Conservation (phyloP, 352 stramenopile genomes). For the Pythium periplocum region DNA sequence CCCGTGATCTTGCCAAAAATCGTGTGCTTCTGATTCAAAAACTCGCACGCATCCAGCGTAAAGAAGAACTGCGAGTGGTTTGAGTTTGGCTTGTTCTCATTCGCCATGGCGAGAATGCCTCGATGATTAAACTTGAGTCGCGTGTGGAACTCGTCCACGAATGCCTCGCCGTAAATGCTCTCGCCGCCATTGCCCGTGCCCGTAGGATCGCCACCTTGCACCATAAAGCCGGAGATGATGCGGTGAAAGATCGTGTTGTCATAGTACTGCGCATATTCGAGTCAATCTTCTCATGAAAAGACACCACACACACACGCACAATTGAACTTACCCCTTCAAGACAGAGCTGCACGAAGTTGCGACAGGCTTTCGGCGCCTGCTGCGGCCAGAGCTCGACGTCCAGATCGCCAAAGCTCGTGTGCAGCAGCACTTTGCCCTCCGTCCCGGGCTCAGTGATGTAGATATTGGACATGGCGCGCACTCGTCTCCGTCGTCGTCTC, state of each 20-base stretch:
- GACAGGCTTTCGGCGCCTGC: conserved; percentile 93
- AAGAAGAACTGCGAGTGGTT: conserved; percentile 98
- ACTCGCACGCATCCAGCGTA: conserved; percentile 92
- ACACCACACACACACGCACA: conserved; percentile 4
- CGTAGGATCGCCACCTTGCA: conserved; percentile 93
- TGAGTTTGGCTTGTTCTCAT: conserved; percentile 80
- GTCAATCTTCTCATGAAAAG: conserved; percentile 1
- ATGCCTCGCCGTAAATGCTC: conserved; percentile 71
- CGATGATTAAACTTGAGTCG: conserved; percentile 95
- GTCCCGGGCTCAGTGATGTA: conserved; percentile 96
- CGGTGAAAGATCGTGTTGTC: conserved; percentile 95
- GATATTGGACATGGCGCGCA: conserved; percentile 90
- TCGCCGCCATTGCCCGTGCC: conserved; percentile 78
- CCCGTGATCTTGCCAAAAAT: conserved; percentile 92
- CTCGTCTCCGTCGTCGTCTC: too few relatives aligned
- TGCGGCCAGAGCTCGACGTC: conserved; percentile 97
- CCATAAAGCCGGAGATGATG: conserved; percentile 93
- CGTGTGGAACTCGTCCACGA: conserved; percentile 92
- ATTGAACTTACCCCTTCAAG: conserved; percentile 54
- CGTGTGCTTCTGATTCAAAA: conserved; percentile 95
- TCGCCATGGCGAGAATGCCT: conserved; percentile 94
- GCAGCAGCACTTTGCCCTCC: conserved; percentile 94
- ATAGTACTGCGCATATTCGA: conserved; percentile 80
- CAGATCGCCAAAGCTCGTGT: conserved; percentile 96
- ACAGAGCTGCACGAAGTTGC: conserved; percentile 92